Evolutionary conservation across 2,329 filamentous ascomycete genomes (phyloP), one percentile per base, ranked within the genome.

Genomic region (Alternaria tenuissima): DNA sequence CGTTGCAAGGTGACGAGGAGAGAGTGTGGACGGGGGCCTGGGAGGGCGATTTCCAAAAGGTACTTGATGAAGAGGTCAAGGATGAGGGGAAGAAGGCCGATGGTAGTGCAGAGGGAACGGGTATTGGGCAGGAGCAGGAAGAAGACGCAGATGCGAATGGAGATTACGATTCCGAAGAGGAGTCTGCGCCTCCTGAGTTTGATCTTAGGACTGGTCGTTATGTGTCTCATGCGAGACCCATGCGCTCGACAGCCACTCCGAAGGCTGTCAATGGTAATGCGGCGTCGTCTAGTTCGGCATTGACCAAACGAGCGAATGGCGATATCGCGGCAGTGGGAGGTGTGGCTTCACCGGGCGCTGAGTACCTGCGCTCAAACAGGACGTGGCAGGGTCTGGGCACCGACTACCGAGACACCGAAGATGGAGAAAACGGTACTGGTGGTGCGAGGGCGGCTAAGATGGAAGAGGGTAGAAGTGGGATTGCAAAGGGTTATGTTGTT

Each of bases 341-440:
- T 7, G 87, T 94, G 0, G 84, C 91, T n/a, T 98, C 94, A 46
- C 95, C 95, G 0, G 95, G 93, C 0, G 95, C 95, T 0, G 92
- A 97, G 76, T 98, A 87, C 69, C 81, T 99, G 64, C 87, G 90
- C 32, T 91, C 90, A 4, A 87, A 94, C 71, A 83, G 95, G 57
- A 96, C 92, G 4, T 99, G 95, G 95, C 91, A 91, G 73, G 95
- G 95, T 0, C 80, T 99, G 24, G 95, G 95, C 0, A 96, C 88
- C 63, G 95, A 99, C 76, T 96, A 93, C 70, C 83, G 85, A 59
- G 80, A 79, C 65, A 87, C 87, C 54, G 87, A 87, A 65, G 86
- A 89, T 30, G 87, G 87, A 65, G 87, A 89, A 34, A 81, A 81
- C 14, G 84, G 72, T 54, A 80, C 82, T 82, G 55, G 48, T 4